Conservation (phyloP, 768 basidiomycete species). For the Antrodiella citrinella region DNA sequence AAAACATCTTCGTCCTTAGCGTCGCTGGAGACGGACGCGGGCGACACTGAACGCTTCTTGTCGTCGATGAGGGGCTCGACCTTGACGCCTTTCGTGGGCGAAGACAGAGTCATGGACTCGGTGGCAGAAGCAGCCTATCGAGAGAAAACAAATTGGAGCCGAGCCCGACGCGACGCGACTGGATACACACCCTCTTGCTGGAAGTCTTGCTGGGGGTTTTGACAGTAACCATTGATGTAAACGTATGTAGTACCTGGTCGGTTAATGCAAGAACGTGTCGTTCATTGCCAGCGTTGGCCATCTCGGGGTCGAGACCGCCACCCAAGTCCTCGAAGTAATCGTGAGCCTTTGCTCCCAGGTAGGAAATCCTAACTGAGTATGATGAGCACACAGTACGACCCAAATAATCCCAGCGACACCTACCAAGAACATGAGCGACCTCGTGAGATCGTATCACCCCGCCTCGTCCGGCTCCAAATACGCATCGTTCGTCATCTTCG, state of each 20-base stretch:
- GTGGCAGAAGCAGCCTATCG: constrained; percentile 28
- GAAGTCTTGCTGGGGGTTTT: constrained; percentile 22
- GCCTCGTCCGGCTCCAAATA: constrained; percentile 57
- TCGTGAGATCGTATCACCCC: constrained; percentile 79
- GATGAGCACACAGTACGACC: too few species aligned
- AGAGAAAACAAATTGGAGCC: too few species aligned
- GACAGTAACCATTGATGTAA: constrained; percentile 18
- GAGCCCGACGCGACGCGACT: constrained; percentile 5
- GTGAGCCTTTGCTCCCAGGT: constrained; percentile 79
- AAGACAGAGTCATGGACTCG: constrained; percentile 22
- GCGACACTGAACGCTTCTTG: constrained; percentile 12
- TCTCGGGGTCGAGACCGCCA: constrained; percentile 65
- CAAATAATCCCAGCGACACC: too few species aligned
- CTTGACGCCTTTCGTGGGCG: constrained; percentile 26
- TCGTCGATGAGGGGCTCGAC: constrained; percentile 16
- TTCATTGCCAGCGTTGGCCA: constrained; percentile 45
- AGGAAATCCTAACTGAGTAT: too few species aligned
- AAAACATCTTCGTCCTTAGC: constrained; percentile 11
- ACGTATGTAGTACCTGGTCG: constrained; percentile 38
- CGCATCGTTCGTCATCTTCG: constrained; percentile 94
- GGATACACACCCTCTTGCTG: constrained; percentile 29
- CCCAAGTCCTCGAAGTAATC: constrained; percentile 90
- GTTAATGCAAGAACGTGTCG: constrained; percentile 38
- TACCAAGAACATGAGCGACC: too few species aligned
- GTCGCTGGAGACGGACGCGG: constrained; percentile 6